A percentile compares a stretch with the other conserved stretches of the same genome.
phyloP scores from a whole-genome alignment of 2,329 filamentous ascomycete species.

The Nemania abortiva region DNA sequence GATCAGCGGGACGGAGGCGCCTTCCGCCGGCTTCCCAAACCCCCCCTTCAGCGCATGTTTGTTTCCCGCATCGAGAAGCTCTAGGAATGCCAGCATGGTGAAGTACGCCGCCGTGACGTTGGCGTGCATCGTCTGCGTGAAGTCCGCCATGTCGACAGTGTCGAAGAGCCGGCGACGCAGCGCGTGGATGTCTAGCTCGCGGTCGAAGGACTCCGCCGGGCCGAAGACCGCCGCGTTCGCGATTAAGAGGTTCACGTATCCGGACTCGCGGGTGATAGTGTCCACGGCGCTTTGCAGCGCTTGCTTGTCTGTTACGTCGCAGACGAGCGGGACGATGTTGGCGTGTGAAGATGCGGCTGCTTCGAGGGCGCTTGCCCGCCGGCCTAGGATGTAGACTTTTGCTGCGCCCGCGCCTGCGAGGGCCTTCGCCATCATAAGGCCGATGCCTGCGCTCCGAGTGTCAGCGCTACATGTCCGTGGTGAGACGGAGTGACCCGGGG shows the following conservation, averaged over 20 bases:
- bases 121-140: slow-evolving; percentile 68
- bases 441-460: slow-evolving; percentile 27
- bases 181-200: slow-evolving; percentile 59
- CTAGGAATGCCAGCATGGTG: slow-evolving; percentile 75
- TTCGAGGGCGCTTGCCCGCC: slow-evolving; percentile 53
- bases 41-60: slow-evolving; percentile 53
- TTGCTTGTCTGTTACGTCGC: slow-evolving; percentile 59
- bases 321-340: slow-evolving; percentile 52
- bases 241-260: slow-evolving; percentile 56
- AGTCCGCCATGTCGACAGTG: slow-evolving; percentile 59
- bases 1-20: slow-evolving; percentile 44
- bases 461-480: not conserved
- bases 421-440: slow-evolving; percentile 39
- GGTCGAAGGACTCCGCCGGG: slow-evolving; percentile 60
- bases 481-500: not conserved
- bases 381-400: slow-evolving; percentile 65
- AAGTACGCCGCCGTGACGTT: slow-evolving; percentile 77
- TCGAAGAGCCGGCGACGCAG: slow-evolving; percentile 56
- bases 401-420: slow-evolving; percentile 60
- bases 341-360: slow-evolving; percentile 29
- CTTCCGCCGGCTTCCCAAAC: slow-evolving; percentile 47
- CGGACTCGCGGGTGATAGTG: slow-evolving; percentile 65
- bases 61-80: slow-evolving; percentile 72
- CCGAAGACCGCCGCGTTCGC: slow-evolving; percentile 36
- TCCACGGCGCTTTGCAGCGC: slow-evolving; percentile 70